Base-by-base conservation (phyloP, 2,329 filamentous ascomycete species). In the Zymoseptoria crescenta region DNA sequence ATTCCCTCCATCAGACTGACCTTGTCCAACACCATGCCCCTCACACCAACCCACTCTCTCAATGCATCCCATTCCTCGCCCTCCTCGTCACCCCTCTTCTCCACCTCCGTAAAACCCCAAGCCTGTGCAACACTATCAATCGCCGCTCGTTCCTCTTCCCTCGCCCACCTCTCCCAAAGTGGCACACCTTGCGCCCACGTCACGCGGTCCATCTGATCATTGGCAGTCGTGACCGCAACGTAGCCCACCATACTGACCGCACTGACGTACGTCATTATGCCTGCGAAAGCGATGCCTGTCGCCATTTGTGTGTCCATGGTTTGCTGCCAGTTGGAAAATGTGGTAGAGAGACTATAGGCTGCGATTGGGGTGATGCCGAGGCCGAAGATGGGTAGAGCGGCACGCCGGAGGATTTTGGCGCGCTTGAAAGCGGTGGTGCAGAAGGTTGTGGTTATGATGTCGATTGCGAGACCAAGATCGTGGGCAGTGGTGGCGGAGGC, bases 171-270 rank as follows among this genome's bases (percentile, higher is more conserved):
- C 68, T 90, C 83, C 62, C 88, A 82, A 63, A 97, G 76, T 21
- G 89, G 87, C 35, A 90, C 87, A 9, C 94, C 94, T 0, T 85
- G 84, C 8, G 87, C 81, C 94, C 94, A 99, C 1, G 90, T 92
- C 4, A 97, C 91, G 20, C 94, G 85, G 69, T 88, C 87, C 89
- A 96, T 96, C 74, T 97, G 91, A 73, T 97, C 92, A 74, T 96
- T 96, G 61, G 87, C 81, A 35, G 93, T 96, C 27, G 90, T 86
- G 60, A 95, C 79, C 8, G 93, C 91, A 45, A 97, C 84, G 49
- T 94, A 77, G 2, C 93, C 94, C 56, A 97, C 83, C 8, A 87
- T 90, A 3, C 84, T 86, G 4, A 91, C 91, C 63, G 91, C 89
- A 20, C 85, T 82, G 49, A 95, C 80, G 73, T 97, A 99, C 6